Percentiles rank a stretch among this genome's conserved stretches.
These are phyloP conservation scores for Symbiodinium pilosum DNA, from an alignment of 73 alveolate species.

Conservation along the genomic window DNA sequence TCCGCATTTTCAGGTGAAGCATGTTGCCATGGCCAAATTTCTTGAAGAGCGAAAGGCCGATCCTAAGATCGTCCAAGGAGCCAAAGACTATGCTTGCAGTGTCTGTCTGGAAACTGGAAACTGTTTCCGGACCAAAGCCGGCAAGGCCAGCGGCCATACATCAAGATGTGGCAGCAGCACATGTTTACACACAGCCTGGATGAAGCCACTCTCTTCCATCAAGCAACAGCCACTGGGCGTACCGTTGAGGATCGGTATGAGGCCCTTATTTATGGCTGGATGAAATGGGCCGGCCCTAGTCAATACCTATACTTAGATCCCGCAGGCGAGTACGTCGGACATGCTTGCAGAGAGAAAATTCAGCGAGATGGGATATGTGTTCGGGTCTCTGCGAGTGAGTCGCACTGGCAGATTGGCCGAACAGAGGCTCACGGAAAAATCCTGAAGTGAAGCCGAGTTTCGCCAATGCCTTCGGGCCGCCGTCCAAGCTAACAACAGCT, in stretches of 20 bases:
- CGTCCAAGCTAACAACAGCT: neutral
- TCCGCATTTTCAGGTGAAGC: too few species aligned
- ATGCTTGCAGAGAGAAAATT: neutral
- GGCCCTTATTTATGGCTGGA: too few species aligned
- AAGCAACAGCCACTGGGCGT: too few species aligned
- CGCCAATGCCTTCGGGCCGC: neutral
- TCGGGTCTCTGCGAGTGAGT: neutral
- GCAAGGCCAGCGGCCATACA: neutral
- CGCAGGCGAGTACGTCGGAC: neutral
- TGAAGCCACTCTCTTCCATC: too few species aligned
- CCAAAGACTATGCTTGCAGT: neutral
- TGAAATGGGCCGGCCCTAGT: neutral
- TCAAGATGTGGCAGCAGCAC: too few species aligned
- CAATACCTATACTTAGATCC: neutral
- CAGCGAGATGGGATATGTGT: neutral
- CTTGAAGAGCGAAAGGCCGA: neutral
- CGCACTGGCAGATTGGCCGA: conserved; percentile 34
- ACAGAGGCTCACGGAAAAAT: neutral
- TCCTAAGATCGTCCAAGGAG: neutral
- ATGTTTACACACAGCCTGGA: too few species aligned
- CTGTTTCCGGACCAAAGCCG: neutral
- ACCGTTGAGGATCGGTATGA: too few species aligned
- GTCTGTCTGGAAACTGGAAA: neutral
- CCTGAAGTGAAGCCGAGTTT: neutral
- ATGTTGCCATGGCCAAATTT: too few species aligned